Percentiles rank a stretch among this genome's conserved stretches.
These are phyloP conservation scores for Hericium coralloides DNA, from an alignment of 768 basidiomycete species.

Conservation along the genomic window DNA sequence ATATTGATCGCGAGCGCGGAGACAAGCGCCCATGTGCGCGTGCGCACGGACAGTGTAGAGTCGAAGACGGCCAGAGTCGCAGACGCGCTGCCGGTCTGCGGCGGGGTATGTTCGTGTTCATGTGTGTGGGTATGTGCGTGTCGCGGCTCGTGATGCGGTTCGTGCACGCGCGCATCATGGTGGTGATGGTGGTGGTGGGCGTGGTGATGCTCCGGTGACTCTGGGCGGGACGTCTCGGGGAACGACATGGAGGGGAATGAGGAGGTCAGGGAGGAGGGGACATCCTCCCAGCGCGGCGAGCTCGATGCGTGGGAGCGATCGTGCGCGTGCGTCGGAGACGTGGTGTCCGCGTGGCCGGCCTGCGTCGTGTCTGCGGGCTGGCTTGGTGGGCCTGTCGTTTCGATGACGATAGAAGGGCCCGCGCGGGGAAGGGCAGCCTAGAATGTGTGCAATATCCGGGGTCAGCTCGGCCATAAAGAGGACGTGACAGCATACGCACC, in stretches of 20 bases:
- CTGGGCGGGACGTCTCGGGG: constrained; percentile 51
- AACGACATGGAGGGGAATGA: constrained; percentile 80
- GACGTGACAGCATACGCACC: constrained; percentile 19
- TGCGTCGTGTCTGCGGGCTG: not conserved
- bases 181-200: not conserved
- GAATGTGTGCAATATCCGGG: constrained; percentile 4
- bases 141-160: not conserved
- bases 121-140: not conserved
- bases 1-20: constrained; percentile 80
- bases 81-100: constrained; percentile 12
- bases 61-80: constrained; percentile 69
- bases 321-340: not conserved
- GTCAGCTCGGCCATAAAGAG: not conserved
- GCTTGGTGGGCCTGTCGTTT: not conserved
- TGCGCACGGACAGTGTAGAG: constrained; percentile 50
- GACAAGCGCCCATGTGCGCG: constrained; percentile 58
- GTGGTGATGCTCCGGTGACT: constrained; percentile 22
- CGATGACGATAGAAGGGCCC: not conserved
- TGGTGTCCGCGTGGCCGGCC: constrained; percentile 1
- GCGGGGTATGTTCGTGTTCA: not conserved
- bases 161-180: not conserved
- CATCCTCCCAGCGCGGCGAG: constrained; percentile 53
- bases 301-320: constrained; percentile 20
- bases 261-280: constrained; percentile 33
- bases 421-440: not conserved